phyloP scores from a whole-genome alignment of 2,329 filamentous ascomycete genomes.

The Claviceps sp. region DNA sequence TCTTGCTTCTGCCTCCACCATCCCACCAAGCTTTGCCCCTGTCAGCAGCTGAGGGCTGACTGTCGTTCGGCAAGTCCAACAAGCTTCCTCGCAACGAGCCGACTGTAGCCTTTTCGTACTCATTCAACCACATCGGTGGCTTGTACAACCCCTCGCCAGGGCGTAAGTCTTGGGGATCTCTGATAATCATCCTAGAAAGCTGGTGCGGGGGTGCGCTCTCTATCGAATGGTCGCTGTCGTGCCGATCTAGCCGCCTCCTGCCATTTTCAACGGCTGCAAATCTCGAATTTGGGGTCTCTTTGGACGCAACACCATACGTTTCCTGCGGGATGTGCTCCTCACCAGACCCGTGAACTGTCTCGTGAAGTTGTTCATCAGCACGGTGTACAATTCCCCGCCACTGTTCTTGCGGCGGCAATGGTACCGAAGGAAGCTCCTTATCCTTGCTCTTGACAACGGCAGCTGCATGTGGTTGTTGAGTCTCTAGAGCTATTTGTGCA shows the following conservation, averaged over 20 bases:
- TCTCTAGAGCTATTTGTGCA: slow-evolving; percentile 14
- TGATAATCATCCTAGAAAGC: slow-evolving; percentile 29
- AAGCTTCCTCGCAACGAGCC: slow-evolving; percentile 45
- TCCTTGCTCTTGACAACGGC: slow-evolving; percentile 17
- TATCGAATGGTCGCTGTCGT: slow-evolving; percentile 18
- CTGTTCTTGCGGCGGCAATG: slow-evolving; percentile 3
- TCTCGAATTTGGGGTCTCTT: neutral
- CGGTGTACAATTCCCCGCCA: slow-evolving; percentile 14
- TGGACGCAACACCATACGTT: slow-evolving; percentile 9
- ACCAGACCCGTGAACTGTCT: slow-evolving; percentile 14
- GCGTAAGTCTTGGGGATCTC: slow-evolving; percentile 25
- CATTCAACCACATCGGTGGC: slow-evolving; percentile 48
- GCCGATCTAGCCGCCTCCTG: slow-evolving; percentile 14
- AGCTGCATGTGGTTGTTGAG: slow-evolving; percentile 2
- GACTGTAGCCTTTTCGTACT: slow-evolving; percentile 58
- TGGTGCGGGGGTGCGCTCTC: slow-evolving; percentile 22
- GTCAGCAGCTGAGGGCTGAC: slow-evolving; percentile 24
- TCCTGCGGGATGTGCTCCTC: slow-evolving; percentile 15
- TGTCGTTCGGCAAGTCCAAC: slow-evolving; percentile 41
- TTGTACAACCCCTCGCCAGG: slow-evolving; percentile 45
- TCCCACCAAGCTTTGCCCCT: slow-evolving; percentile 68
- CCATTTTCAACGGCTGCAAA: slow-evolving; percentile 9
- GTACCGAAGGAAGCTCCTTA: slow-evolving; percentile 21
- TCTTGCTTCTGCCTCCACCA: slow-evolving; percentile 32
- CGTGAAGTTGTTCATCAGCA: slow-evolving; percentile 17